These are phyloP conservation scores for Daedalea quercina DNA, from an alignment of 768 basidiomycete genomes.

Conservation along the genomic window DNA sequence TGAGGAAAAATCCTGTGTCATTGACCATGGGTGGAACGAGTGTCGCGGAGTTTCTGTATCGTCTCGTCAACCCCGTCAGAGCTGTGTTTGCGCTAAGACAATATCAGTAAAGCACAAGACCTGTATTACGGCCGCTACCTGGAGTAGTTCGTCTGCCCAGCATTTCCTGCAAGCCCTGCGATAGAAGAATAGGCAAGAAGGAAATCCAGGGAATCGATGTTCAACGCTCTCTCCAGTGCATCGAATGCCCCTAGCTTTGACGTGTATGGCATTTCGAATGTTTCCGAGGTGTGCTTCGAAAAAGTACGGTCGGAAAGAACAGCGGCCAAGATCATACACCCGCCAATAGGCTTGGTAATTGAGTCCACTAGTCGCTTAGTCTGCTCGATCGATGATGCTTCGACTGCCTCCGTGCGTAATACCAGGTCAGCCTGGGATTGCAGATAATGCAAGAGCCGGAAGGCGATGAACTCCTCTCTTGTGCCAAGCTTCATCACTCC, in stretches of 20 bases:
- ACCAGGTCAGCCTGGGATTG: constrained; percentile 2
- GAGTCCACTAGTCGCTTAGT: neutral
- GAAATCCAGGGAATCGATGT: constrained; percentile 10
- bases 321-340: constrained; percentile 12
- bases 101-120: neutral
- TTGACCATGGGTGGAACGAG: constrained; percentile 5
- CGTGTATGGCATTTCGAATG: constrained; percentile 3
- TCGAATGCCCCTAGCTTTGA: constrained; percentile 8
- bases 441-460: constrained; percentile 7
- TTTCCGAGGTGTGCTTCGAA: constrained; percentile 9
- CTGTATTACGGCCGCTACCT: neutral
- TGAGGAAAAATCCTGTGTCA: neutral
- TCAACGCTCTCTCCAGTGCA: constrained; percentile 1
- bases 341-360: constrained; percentile 9
- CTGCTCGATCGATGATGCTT: constrained; percentile 1
- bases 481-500: constrained; percentile 3
- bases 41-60: constrained; percentile 5
- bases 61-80: constrained; percentile 4
- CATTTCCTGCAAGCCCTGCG: constrained; percentile 9
- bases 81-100: constrained; percentile 7
- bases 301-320: constrained; percentile 11
- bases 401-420: constrained; percentile 1
- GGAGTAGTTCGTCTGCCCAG: constrained; percentile 14
- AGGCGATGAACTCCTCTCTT: constrained; percentile 1
- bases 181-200: constrained; percentile 17